Percentiles rank a stretch among this genome's conserved stretches.
These are phyloP conservation scores for Neofusicoccum umdonicola DNA, from an alignment of 2,329 filamentous ascomycete genomes.

Conservation along the genomic window DNA sequence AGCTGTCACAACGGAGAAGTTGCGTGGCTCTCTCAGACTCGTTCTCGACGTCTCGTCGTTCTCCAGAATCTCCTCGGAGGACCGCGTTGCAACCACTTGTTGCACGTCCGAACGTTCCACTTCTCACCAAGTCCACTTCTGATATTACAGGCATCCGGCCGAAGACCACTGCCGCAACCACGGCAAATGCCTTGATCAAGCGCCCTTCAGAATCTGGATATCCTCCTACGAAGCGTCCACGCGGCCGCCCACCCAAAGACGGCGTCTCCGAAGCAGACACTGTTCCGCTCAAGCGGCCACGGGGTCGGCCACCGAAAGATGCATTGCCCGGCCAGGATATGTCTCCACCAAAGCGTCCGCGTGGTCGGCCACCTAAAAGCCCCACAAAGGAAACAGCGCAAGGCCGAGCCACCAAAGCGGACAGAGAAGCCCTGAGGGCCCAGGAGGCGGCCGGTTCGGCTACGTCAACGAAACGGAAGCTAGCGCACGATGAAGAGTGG, in stretches of 20 bases:
- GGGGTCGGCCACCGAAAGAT: background rate
- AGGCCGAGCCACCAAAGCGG: background rate
- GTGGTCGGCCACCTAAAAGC: slow-evolving; percentile 22
- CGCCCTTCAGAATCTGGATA: background rate
- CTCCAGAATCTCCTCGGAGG: background rate
- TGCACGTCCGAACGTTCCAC: background rate
- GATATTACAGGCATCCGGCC: background rate
- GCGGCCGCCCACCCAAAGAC: background rate
- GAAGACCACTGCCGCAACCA: background rate
- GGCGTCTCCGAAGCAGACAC: no score
- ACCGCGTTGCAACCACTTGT: background rate
- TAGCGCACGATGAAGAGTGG: slow-evolving; percentile 20
- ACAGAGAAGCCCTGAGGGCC: background rate
- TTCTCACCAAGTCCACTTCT: background rate
- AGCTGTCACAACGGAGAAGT: background rate
- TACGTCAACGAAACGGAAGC: background rate
- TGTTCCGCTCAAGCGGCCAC: background rate
- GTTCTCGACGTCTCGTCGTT: background rate
- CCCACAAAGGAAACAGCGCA: background rate
- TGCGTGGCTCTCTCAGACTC: background rate
- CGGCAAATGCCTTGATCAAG: background rate
- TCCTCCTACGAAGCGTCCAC: background rate
- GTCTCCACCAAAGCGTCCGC: background rate
- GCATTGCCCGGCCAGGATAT: no score
- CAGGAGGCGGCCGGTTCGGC: background rate